Percentiles rank a stretch among this genome's conserved stretches.
Conservation (phyloP, 371 early-diverging fungal species). For the Fennellomyces sp. region DNA sequence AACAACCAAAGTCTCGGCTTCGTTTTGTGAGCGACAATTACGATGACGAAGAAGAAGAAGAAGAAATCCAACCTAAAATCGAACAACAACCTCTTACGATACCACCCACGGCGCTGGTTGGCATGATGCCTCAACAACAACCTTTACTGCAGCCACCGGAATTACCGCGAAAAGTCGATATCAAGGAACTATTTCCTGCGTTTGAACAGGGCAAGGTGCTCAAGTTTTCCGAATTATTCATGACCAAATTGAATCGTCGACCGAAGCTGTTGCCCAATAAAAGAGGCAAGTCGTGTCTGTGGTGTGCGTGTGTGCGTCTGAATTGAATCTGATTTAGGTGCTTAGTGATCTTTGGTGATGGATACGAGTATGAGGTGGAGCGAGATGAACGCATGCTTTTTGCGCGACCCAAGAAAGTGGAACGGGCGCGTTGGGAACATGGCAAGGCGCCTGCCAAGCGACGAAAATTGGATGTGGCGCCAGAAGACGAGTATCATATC, state of each 20-base stretch:
- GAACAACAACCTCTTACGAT: constrained; percentile 3
- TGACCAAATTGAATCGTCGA: constrained; percentile 39
- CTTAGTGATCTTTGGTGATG: constrained; percentile 39
- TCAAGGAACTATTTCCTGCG: constrained; percentile 65
- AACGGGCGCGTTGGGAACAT: constrained; percentile 15
- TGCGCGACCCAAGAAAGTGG: constrained; percentile 32
- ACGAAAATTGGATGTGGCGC: constrained; percentile 26
- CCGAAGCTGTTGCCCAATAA: constrained; percentile 33
- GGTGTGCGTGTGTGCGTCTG: background rate
- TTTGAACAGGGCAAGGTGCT: constrained; percentile 65
- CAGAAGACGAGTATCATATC: background rate
- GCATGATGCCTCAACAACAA: background rate
- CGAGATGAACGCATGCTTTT: constrained; percentile 42
- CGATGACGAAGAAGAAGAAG: constrained; percentile 66
- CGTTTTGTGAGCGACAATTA: constrained; percentile 61
- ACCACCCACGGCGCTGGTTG: constrained; percentile 26
- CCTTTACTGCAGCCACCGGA: background rate
- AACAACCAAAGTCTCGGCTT: constrained; percentile 26
- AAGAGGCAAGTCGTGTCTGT: constrained; percentile 22
- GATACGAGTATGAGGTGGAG: constrained; percentile 48
- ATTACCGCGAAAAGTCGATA: constrained; percentile 29
- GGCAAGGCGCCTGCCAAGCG: constrained; percentile 21
- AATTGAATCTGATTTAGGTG: background rate
- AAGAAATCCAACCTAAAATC: constrained; percentile 1
- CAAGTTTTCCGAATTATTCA: constrained; percentile 74